These are phyloP conservation scores for Nannochloropsis salina DNA, from an alignment of 108 stramenopile genomes.

Conservation along the genomic window DNA sequence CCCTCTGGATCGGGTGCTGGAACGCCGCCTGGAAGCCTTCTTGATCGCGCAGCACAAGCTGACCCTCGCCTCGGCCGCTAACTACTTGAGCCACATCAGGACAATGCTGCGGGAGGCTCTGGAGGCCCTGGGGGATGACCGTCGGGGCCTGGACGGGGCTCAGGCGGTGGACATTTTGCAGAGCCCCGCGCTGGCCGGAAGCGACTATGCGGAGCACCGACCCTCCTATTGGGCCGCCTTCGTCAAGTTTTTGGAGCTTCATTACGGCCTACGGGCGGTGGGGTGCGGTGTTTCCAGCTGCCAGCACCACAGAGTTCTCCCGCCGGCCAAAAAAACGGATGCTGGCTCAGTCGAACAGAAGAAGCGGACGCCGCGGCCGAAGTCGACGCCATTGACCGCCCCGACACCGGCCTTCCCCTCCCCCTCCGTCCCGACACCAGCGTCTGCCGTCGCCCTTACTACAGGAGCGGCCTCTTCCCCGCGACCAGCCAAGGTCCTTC, in stretches of 20 bases:
- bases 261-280: background rate
- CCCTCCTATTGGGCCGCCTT: slow-evolving; percentile 12
- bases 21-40: slow-evolving; percentile 13
- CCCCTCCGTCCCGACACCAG: background rate
- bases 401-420: background rate
- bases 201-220: slow-evolving; percentile 15
- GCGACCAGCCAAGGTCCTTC: background rate
- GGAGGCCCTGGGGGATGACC: background rate
- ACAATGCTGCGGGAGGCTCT: slow-evolving; percentile 16
- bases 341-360: background rate
- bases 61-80: background rate
- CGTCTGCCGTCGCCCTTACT: background rate
- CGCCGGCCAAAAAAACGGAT: background rate
- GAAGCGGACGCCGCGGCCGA: background rate
- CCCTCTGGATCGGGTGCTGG: background rate
- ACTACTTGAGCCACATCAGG: background rate
- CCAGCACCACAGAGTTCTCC: background rate
- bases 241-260: background rate
- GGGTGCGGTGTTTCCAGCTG: background rate
- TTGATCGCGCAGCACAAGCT: slow-evolving; percentile 5
- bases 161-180: slow-evolving; percentile 8
- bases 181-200: background rate
- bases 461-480: background rate
- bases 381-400: background rate
- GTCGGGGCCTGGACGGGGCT: background rate